These are phyloP conservation scores for Fusarium hostae DNA, from an alignment of 2,329 filamentous ascomycete genomes.

Conservation along the genomic window DNA sequence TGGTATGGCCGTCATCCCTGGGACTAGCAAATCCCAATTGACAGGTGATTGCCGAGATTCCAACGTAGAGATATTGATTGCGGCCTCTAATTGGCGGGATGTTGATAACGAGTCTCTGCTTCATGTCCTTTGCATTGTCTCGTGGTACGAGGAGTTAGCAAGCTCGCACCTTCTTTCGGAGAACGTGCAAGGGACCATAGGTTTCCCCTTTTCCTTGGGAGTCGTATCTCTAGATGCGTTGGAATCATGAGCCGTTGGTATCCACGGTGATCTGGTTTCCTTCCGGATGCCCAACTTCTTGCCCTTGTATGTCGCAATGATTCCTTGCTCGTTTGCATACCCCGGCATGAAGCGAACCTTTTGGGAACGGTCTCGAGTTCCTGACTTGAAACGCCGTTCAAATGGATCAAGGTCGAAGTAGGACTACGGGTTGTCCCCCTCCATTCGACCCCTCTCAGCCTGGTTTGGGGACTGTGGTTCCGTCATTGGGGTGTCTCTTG, in stretches of 20 bases:
- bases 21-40: no score
- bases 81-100: neutral
- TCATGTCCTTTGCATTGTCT: neutral
- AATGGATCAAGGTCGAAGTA: neutral
- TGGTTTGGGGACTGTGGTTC: no score
- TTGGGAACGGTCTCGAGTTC: no score
- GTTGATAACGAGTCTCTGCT: neutral
- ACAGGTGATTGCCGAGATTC: no score
- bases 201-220: neutral
- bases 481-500: no score
- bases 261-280: neutral
- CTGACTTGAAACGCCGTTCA: accelerated
- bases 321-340: neutral
- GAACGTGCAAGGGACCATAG: accelerated
- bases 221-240: no score
- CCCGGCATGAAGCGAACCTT: neutral
- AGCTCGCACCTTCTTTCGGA: neutral
- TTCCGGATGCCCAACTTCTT: neutral
- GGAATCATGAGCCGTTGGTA: neutral
- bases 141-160: neutral
- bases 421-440: no score
- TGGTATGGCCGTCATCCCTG: no score
- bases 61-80: no score
- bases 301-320: neutral
- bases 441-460: neutral